Conservation (phyloP, 768 basidiomycete genomes). For the Pleurotus giganteus region DNA sequence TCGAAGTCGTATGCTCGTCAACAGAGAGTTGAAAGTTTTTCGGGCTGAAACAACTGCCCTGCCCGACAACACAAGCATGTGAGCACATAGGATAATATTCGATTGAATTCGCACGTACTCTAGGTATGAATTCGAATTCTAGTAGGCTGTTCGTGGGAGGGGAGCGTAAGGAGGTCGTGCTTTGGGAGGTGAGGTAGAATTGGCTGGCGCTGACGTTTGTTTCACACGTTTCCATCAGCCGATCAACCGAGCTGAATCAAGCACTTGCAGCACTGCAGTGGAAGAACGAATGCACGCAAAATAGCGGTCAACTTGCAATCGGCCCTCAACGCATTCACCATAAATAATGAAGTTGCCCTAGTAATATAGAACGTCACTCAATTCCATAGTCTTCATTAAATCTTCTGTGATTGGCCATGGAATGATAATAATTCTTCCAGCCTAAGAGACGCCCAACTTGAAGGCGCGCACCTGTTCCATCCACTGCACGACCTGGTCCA, state of each 20-base stretch:
- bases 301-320: too few relatives aligned
- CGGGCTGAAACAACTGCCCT: background rate
- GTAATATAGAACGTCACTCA: too few relatives aligned
- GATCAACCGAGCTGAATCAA: background rate
- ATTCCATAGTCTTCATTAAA: too few relatives aligned
- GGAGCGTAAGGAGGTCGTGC: background rate
- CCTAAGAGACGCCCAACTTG: too few relatives aligned
- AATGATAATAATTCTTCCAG: too few relatives aligned
- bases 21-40: background rate
- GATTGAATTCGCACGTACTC: background rate
- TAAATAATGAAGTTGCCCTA: too few relatives aligned
- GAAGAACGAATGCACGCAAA: too few relatives aligned
- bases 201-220: background rate
- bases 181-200: background rate
- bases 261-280: background rate
- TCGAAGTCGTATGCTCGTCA: constrained; percentile 3
- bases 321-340: too few relatives aligned
- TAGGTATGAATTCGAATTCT: background rate
- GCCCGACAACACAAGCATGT: background rate
- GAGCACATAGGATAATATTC: background rate
- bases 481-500: background rate
- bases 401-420: too few relatives aligned
- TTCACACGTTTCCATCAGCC: background rate
- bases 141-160: background rate
- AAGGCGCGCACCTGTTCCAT: background rate